Evolutionary conservation across 805 yeast genomes (phyloP).

Genomic region (Citeromyces matritensis): DNA sequence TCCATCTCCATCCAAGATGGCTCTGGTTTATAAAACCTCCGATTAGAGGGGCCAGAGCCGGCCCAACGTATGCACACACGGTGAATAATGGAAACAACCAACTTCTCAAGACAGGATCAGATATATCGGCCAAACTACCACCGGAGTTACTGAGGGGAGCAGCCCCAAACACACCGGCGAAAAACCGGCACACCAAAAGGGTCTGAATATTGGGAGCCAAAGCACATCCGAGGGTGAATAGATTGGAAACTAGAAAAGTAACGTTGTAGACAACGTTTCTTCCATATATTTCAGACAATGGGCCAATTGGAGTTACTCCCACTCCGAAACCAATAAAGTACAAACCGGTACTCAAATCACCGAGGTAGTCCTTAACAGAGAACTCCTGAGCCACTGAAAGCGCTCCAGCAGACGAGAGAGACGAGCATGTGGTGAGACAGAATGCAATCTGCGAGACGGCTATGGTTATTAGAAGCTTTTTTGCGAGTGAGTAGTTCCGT

Average conservation of each 20-base stretch:
- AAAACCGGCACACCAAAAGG: constrained; percentile 53
- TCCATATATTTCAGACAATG: constrained; percentile 57
- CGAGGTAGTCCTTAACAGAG: too few relatives aligned
- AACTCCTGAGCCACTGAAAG: too few relatives aligned
- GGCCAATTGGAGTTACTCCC: constrained; percentile 58
- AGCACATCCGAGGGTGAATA: constrained; percentile 64
- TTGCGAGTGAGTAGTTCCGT: too few relatives aligned
- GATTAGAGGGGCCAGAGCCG: constrained; percentile 52
- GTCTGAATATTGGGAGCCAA: constrained; percentile 43
- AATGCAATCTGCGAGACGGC: too few relatives aligned
- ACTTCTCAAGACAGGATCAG: constrained; percentile 51
- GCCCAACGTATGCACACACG: constrained; percentile 47
- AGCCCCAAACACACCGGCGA: constrained; percentile 63
- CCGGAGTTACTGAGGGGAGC: constrained; percentile 79
- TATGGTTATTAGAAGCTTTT: too few relatives aligned
- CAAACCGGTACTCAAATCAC: constrained; percentile 31
- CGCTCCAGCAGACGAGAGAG: too few relatives aligned
- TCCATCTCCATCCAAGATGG: constrained; percentile 21
- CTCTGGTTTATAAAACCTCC: constrained; percentile 24
- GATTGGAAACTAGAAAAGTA: constrained; percentile 52
- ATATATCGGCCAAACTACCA: constrained; percentile 70
- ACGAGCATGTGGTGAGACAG: too few relatives aligned
- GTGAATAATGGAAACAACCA: constrained; percentile 78
- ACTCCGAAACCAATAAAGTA: constrained; percentile 53
- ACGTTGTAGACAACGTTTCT: constrained; percentile 43